Percentiles rank a stretch among this genome's conserved stretches.
Conservation (phyloP, 2,329 filamentous ascomycete species). For the Scedosporium apiospermum region DNA sequence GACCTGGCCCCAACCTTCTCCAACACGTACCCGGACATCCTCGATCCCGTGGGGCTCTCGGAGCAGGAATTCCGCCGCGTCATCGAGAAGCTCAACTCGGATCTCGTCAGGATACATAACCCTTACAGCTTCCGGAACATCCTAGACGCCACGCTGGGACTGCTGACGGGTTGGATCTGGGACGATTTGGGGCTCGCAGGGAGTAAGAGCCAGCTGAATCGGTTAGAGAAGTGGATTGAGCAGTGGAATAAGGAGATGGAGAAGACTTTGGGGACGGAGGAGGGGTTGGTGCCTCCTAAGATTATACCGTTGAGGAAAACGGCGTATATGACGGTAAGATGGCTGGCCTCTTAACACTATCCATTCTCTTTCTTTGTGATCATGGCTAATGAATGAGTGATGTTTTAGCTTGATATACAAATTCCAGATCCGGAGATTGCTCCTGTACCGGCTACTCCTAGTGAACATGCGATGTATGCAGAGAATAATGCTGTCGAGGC, state of each 20-base stretch:
- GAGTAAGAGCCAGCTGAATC: slow-evolving; percentile 60
- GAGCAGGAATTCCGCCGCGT: slow-evolving; percentile 81
- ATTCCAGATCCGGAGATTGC: slow-evolving; percentile 69
- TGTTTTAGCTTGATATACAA: slow-evolving; percentile 62
- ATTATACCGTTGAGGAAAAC: slow-evolving; percentile 73
- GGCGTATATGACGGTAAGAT: slow-evolving; percentile 72
- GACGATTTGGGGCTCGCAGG: slow-evolving; percentile 76
- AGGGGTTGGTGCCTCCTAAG: slow-evolving; percentile 48
- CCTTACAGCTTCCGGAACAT: slow-evolving; percentile 71
- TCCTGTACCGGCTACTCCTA: slow-evolving; percentile 36
- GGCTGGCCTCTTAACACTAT: not conserved
- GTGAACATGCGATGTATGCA: slow-evolving; percentile 10
- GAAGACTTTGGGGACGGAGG: slow-evolving; percentile 40
- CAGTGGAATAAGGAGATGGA: slow-evolving; percentile 73
- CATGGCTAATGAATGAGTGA: not conserved
- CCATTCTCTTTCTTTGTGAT: not conserved
- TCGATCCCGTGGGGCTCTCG: slow-evolving; percentile 71
- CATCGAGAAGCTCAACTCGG: slow-evolving; percentile 71
- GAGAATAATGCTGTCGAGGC: not conserved
- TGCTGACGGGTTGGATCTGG: slow-evolving; percentile 89
- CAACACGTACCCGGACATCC: slow-evolving; percentile 90
- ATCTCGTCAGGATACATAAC: slow-evolving; percentile 68
- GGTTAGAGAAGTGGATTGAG: slow-evolving; percentile 73
- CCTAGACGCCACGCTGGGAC: slow-evolving; percentile 67
- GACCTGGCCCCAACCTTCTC: slow-evolving; percentile 90